Percentiles rank a stretch among this genome's conserved stretches.
Evolutionary conservation across 768 basidiomycete species (phyloP).

Genomic region (Glaciozyma martinii): DNA sequence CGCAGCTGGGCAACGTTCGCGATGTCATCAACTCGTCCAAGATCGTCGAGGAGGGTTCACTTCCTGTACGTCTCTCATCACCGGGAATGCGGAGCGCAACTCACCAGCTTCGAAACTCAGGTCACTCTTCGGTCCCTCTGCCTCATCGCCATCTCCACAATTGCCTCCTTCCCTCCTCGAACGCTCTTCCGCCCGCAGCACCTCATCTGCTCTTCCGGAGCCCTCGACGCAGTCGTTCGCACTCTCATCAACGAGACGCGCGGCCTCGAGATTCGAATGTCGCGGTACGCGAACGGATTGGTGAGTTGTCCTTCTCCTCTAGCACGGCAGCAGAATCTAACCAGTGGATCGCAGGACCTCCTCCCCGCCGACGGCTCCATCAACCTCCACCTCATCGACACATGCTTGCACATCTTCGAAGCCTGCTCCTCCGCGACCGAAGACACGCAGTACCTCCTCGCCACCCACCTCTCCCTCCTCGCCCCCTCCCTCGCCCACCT

Average conservation of each 20-base stretch:
- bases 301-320: not conserved
- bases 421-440: not conserved
- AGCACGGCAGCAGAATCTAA: not conserved
- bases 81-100: not conserved
- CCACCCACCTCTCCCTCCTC: not conserved
- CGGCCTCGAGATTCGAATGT: not conserved
- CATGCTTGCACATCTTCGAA: slow-evolving; percentile 16
- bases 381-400: not conserved
- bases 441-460: slow-evolving; percentile 7
- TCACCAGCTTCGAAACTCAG: not conserved
- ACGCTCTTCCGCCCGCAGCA: slow-evolving; percentile 27
- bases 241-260: not conserved
- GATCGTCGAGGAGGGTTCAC: not conserved
- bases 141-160: slow-evolving; percentile 5
- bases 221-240: slow-evolving; percentile 6
- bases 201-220: slow-evolving; percentile 18
- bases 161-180: slow-evolving; percentile 12
- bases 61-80: not conserved
- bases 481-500: slow-evolving; percentile 3
- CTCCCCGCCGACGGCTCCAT: slow-evolving; percentile 5
- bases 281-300: slow-evolving; percentile 5
- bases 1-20: slow-evolving; percentile 17
- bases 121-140: slow-evolving; percentile 5
- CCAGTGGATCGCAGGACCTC: slow-evolving; percentile 3
- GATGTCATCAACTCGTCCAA: slow-evolving; percentile 15